Base-by-base conservation (phyloP, 2,329 filamentous ascomycete species). In the Immersiporthe knoxdaviesiana region DNA sequence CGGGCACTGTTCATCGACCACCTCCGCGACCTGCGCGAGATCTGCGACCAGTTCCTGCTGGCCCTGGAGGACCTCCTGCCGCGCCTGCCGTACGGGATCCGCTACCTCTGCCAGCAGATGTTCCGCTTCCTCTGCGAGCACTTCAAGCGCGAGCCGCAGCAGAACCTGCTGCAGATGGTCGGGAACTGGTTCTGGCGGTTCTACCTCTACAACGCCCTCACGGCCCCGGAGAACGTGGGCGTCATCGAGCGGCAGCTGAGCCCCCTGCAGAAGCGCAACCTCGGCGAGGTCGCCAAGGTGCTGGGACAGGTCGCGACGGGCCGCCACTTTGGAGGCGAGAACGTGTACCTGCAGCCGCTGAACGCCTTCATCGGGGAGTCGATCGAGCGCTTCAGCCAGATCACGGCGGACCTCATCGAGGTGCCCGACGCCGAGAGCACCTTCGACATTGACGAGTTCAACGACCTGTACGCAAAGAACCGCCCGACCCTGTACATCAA, bases 401-500 rank as follows among this genome's bases (percentile, higher is more conserved):
- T 96, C 59, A 92, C 92, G 81, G 87, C 86, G 60, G 88, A 91
- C 44, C 81, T 98, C 71, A 93, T 99, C 73, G 88, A 91, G 16
- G 92, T 98, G 16, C 90, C 92, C 18, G 91, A 96, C 75, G 92
- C 93, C 0, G 96, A 99, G 79, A 87, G 89, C 65, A 96, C 96
- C 32, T 99, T 98, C 77, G 94, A 98, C 79, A 97, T 99, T 78
- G 96, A 99, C 77, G 96, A 98, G 78, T 99, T 96, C 87, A 98
- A 97, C 78, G 96, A 99, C 77, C 86, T 99, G 8, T 98, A 98
- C 77, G 92, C 95, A 68, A 94, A 97, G 79, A 96, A 94, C 72
- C 97, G 97, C 80, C 96, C 96, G 8, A 98, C 95, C 0, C 85
- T 99, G n/a, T 99, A 98, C 83, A 97, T 99, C 84, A 99, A 99